Conservation (phyloP, 2,329 filamentous ascomycete species). For the Aspergillus sp. region DNA sequence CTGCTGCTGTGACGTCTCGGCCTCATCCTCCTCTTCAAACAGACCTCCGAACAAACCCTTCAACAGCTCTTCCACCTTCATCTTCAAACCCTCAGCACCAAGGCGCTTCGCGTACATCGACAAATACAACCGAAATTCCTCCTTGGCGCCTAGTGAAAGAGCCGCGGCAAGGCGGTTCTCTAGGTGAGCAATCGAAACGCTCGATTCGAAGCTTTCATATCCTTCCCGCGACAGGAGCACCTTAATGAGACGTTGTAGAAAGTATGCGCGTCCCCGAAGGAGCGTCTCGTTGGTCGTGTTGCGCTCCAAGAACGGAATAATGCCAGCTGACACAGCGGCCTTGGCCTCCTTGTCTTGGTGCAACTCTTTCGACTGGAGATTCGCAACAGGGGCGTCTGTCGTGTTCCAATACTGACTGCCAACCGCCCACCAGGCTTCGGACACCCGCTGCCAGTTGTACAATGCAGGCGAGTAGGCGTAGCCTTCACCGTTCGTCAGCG, state of each 20-base stretch:
- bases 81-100: conserved; percentile 75
- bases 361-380: conserved; percentile 63
- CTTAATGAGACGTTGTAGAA: conserved; percentile 85
- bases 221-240: conserved; percentile 78
- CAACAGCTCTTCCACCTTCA: conserved; percentile 88
- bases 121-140: conserved; percentile 92
- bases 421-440: conserved; percentile 96
- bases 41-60: conserved; percentile 70
- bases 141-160: conserved; percentile 70
- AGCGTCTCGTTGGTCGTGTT: conserved; percentile 92
- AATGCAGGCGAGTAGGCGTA: conserved; percentile 80
- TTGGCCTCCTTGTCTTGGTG: conserved; percentile 48
- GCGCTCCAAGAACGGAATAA: conserved; percentile 85
- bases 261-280: conserved; percentile 83
- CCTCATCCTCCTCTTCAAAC: conserved; percentile 50
- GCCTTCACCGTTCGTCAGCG: conserved; percentile 87
- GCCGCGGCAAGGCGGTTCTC: conserved; percentile 92
- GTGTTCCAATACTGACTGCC: conserved; percentile 99
- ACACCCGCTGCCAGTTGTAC: conserved; percentile 90
- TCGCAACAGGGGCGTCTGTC: conserved; percentile 79
- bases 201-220: conserved; percentile 84
- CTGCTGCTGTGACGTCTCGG: conserved; percentile 18
- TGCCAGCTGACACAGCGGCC: conserved; percentile 68
- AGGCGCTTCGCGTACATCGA: conserved; percentile 97
- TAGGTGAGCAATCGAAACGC: conserved; percentile 84